Percentiles rank a stretch among this genome's conserved stretches.
phyloP scores from a whole-genome alignment of 2,329 filamentous ascomycete genomes.

The Leptographium galeiforme region DNA sequence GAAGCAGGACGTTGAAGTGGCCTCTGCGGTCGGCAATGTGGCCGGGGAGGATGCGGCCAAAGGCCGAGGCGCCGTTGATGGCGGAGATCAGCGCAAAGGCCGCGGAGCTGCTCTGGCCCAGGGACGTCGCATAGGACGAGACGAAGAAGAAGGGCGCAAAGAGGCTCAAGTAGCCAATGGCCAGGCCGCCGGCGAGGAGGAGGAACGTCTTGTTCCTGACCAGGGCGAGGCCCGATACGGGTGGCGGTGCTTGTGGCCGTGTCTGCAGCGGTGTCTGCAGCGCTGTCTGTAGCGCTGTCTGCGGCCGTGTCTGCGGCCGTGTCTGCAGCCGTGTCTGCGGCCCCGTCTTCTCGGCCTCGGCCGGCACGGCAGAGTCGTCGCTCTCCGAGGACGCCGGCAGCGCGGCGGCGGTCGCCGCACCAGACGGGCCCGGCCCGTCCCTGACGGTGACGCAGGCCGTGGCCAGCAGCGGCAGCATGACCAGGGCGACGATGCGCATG shows the following conservation, averaged over 20 bases:
- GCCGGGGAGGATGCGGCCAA: slow-evolving; percentile 37
- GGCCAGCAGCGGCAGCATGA: background rate
- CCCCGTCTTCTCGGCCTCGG: slow-evolving; percentile 3
- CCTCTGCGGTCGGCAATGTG: slow-evolving; percentile 35
- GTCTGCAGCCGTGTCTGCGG: slow-evolving; percentile 28
- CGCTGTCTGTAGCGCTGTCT: slow-evolving; percentile 25
- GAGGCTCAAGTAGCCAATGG: slow-evolving; percentile 22
- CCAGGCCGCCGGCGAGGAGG: slow-evolving; percentile 16
- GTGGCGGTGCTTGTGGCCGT: slow-evolving; percentile 18
- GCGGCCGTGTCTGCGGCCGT: slow-evolving; percentile 17
- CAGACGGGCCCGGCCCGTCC: no score
- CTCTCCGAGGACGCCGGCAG: no score
- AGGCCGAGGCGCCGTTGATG: slow-evolving; percentile 41
- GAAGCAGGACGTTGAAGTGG: slow-evolving; percentile 25
- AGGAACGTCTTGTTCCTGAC: slow-evolving; percentile 31
- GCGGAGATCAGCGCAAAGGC: slow-evolving; percentile 49
- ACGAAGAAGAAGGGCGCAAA: slow-evolving; percentile 41
- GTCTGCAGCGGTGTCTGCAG: slow-evolving; percentile 26
- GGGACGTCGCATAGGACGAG: slow-evolving; percentile 36
- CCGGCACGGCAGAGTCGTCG: no score
- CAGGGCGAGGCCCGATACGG: slow-evolving; percentile 13
- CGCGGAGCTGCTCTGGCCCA: slow-evolving; percentile 27
- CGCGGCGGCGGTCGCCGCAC: no score
- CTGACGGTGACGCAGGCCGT: background rate
- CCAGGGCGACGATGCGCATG: slow-evolving; percentile 1